Evolutionary conservation across 2,329 filamentous ascomycete species (phyloP).

Genomic region (Paecilomyces fulvus): DNA sequence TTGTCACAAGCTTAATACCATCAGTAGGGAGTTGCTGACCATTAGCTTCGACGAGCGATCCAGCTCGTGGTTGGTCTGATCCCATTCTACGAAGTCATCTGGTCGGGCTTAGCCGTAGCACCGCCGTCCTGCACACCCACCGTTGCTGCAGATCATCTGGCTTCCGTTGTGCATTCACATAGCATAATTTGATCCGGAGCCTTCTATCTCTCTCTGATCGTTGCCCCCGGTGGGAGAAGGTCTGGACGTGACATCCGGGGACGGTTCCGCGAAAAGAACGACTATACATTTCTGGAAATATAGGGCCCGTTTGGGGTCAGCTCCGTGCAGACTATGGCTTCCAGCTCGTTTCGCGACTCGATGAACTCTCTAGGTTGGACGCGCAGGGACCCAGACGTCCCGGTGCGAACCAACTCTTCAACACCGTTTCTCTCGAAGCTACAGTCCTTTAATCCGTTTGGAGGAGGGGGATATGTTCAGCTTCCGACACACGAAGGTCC

Average conservation of each 20-base stretch:
- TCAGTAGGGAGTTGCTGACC: not conserved
- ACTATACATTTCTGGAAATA: not conserved
- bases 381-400: constrained; percentile 67
- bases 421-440: constrained; percentile 72
- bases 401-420: constrained; percentile 60
- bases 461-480: constrained; percentile 74
- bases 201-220: constrained; percentile 10
- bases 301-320: not conserved
- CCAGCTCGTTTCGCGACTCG: constrained; percentile 81
- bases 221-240: constrained; percentile 3
- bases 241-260: constrained; percentile 1
- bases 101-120: constrained; percentile 18
- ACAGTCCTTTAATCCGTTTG: constrained; percentile 81
- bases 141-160: constrained; percentile 38
- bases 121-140: constrained; percentile 14
- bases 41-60: constrained; percentile 2
- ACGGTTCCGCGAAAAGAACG: not conserved
- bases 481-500: constrained; percentile 76
- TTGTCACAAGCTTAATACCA: constrained; percentile 16
- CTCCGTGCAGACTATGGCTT: constrained; percentile 56
- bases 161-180: constrained; percentile 35
- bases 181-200: constrained; percentile 25
- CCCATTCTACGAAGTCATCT: constrained; percentile 25
- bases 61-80: constrained; percentile 10
- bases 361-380: constrained; percentile 95